Base-by-base conservation (phyloP, 441 rosid genomes). In the Arabidopsis lyrata region DNA sequence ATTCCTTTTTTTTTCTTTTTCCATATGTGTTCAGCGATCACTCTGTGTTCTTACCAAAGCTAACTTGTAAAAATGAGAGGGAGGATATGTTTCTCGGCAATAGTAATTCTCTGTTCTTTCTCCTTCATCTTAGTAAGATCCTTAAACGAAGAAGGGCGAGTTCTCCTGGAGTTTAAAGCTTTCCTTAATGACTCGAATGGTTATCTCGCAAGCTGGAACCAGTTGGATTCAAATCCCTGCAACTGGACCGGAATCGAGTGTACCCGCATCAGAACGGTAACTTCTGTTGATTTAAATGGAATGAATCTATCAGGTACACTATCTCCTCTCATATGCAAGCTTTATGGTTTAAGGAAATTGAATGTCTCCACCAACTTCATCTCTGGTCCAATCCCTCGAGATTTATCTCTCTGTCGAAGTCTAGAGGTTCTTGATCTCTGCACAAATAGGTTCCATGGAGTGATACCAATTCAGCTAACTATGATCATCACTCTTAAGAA, bases 361-460 rank as follows among this genome's bases (percentile, higher is more conserved):
- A 86, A 86, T 63, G 65, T 83, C 77, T 85, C 90, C 38, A 77
- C 70, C 62, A 86, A 84, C 72, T 83, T 75, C 64, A 68, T 85
- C 57, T 79, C 84, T 38, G 87, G 91, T 66, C 80, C 85, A 49
- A 76, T 85, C 49, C 83, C 87, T 54, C 42, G 54, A 66, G 81
- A 70, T 42, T 50, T 87, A 27, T 71, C 75, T 73, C 70, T 53
- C 58, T 85, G 91, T 62, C 52, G 42, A 68, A 74, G 41, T 65
- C 75, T 87, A 72, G 82, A 85, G 81, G 76, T 80, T 74, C 82
- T 85, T 72, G 83, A 81, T 79, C 87, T 85, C 50, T 82, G 84
- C 84, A 85, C 88, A 12, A 87, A 85, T 63, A 78, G 84, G 77
- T 79, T 87, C 61, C 87, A 83, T 72, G 87, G 89, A 60, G 77